phyloP scores from a whole-genome alignment of 139 green algal genomes.

The Trebouxia sp. region DNA sequence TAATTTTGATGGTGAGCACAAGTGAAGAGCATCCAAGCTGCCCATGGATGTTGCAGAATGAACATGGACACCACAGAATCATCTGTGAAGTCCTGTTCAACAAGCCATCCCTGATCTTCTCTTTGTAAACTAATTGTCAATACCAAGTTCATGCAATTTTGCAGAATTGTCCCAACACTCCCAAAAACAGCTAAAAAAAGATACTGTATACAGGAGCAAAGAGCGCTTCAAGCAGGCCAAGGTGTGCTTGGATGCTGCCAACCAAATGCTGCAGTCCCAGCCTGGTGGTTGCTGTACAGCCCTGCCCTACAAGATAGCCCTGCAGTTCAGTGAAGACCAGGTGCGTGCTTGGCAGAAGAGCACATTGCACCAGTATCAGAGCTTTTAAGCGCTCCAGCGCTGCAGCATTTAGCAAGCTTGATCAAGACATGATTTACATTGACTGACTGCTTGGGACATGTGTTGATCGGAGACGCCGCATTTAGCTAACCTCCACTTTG shows the following conservation, averaged over 20 bases:
- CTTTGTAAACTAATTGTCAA: neutral
- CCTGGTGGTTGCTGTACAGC: conserved; percentile 15
- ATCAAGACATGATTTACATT: too few relatives aligned
- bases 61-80: neutral
- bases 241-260: neutral
- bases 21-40: too few relatives aligned
- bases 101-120: neutral
- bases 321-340: neutral
- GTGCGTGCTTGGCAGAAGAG: too few relatives aligned
- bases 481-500: too few relatives aligned
- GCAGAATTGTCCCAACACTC: too few relatives aligned
- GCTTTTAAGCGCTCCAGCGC: too few relatives aligned
- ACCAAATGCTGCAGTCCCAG: neutral
- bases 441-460: too few relatives aligned
- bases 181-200: too few relatives aligned
- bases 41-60: neutral
- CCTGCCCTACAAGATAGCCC: neutral
- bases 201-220: neutral
- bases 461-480: too few relatives aligned
- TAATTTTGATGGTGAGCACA: neutral
- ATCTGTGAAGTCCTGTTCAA: neutral
- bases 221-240: neutral
- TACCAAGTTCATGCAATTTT: neutral
- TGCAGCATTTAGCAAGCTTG: too few relatives aligned
- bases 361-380: too few relatives aligned